A percentile compares a stretch with the other conserved stretches of the same genome.
Evolutionary conservation across 306 rosid genomes (phyloP).

Genomic region (Potentilla sterilis): DNA sequence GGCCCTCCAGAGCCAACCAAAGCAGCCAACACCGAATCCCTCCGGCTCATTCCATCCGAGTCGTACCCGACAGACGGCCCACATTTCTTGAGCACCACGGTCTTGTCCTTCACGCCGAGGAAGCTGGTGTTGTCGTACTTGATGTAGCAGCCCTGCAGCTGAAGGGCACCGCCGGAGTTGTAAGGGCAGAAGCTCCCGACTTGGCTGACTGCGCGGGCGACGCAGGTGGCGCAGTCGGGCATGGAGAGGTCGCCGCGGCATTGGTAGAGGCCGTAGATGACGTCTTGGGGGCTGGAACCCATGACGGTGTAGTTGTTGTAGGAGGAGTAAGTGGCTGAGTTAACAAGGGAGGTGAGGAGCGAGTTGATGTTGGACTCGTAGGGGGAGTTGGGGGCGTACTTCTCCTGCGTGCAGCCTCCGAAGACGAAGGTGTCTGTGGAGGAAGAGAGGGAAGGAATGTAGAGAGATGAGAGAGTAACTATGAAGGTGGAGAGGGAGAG

Average conservation of each 20-base stretch:
- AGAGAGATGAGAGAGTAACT: conserved; percentile 6
- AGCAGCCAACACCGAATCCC: conserved; percentile 56
- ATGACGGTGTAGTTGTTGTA: conserved; percentile 77
- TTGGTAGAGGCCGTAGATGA: conserved; percentile 72
- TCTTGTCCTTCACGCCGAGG: conserved; percentile 73
- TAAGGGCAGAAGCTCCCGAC: conserved; percentile 47
- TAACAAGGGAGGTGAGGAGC: conserved; percentile 71
- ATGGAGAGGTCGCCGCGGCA: conserved; percentile 90
- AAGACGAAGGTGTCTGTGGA: conserved; percentile 57
- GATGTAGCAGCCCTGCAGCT: conserved; percentile 77
- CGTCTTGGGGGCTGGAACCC: conserved; percentile 46
- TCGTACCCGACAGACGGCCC: conserved; percentile 62
- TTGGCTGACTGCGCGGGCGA: conserved; percentile 46
- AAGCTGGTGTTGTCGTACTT: conserved; percentile 74
- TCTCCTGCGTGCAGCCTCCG: conserved; percentile 81
- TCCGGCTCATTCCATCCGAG: conserved; percentile 38
- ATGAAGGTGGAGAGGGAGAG: conserved; percentile 10
- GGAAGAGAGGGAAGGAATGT: conserved; percentile 25
- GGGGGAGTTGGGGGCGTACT: conserved; percentile 50
- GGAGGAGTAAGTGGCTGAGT: conserved; percentile 88
- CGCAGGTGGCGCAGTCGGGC: conserved; percentile 81
- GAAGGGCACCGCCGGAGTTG: conserved; percentile 67
- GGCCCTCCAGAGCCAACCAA: conserved; percentile 49
- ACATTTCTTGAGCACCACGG: conserved; percentile 70
- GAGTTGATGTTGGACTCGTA: conserved; percentile 83